Evolutionary conservation across 2,329 filamentous ascomycete species (phyloP), one percentile per base, ranked within the genome.

Genomic region (Coniochaeta sp.): DNA sequence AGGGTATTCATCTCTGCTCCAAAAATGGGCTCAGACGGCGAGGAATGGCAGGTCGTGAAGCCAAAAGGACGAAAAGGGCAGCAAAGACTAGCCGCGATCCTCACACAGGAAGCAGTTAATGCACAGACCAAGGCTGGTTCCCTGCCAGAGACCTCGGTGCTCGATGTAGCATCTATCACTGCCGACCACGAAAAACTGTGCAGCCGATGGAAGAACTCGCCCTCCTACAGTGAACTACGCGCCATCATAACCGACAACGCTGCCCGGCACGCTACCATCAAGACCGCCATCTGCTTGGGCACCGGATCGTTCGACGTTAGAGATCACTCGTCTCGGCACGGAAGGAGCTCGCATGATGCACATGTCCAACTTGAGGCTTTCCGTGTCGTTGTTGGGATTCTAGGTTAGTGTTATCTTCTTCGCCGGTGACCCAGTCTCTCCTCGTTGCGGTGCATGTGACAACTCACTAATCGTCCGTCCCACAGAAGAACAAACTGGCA

Each of bases 291-390:
- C 6, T 85, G 82, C 62, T 74, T 86, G 6, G 83, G 83, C 0
- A 70, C 82, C 1, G 83, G 83, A 1, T 76, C 80, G 0, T 84
- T 84, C 62, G 80, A 84, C 58, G 80, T 81, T 1, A 69, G 71
- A 3, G 77, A 81, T 52, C 77, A 74, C 1, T 75, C 73, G 0
- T 78, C 74, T 72, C 75, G 77, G n/a, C 72, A 73, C 1, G 77
- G 76, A 62, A 71, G 77, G 57, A 74, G 74, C 2, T 76, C 80
- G 1, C 80, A 80, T 62, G 66, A 80, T 44, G 76, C 80, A 1
- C 80, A 80, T 62, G 66, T 80, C 44, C 83, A 87, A 67, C 74
- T 85, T 1, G 75, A 76, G 28, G 82, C 80, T 1, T 83, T 87
- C 63, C 64, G 79, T 19, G 64, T 71, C 47, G 73, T 86, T 11